Conservation (phyloP, 2,329 filamentous ascomycete genomes). For the Penicillium sp. region DNA sequence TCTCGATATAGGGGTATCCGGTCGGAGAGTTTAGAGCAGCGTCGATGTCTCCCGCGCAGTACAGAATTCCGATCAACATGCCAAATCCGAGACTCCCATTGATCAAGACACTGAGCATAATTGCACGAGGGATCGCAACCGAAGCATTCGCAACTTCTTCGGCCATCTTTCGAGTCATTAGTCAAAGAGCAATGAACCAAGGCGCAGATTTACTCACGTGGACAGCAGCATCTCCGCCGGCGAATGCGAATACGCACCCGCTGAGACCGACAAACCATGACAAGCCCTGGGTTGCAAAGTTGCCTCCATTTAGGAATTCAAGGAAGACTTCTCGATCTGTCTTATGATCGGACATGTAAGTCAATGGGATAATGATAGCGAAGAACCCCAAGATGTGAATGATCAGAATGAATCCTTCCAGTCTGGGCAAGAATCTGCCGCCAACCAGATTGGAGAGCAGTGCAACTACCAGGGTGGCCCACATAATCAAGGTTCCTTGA, state of each 20-base stretch:
- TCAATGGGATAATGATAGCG: not conserved
- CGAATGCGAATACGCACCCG: not conserved
- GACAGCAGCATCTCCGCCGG: not conserved
- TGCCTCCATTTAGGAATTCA: not conserved
- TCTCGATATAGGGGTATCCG: slow-evolving; percentile 35
- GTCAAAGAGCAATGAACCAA: not conserved
- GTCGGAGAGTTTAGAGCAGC: slow-evolving; percentile 29
- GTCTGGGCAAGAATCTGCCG: not conserved
- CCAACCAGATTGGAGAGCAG: not conserved
- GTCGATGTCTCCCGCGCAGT: slow-evolving; percentile 32
- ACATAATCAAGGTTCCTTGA: not conserved
- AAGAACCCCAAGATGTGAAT: not conserved
- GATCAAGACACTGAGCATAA: not conserved
- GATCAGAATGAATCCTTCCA: not conserved
- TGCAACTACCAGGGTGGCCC: not conserved
- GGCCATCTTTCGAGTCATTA: not conserved
- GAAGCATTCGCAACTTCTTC: not conserved
- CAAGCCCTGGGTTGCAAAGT: not conserved
- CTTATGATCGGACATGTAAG: not conserved
- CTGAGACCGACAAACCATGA: not conserved
- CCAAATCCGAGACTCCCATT: slow-evolving; percentile 1
- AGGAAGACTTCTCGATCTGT: not conserved
- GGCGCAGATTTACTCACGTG: not conserved
- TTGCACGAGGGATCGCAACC: not conserved
- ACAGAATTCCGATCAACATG: slow-evolving; percentile 32